phyloP scores from a whole-genome alignment of 768 basidiomycete species.

The Lanmaoa pseudosensibilis region DNA sequence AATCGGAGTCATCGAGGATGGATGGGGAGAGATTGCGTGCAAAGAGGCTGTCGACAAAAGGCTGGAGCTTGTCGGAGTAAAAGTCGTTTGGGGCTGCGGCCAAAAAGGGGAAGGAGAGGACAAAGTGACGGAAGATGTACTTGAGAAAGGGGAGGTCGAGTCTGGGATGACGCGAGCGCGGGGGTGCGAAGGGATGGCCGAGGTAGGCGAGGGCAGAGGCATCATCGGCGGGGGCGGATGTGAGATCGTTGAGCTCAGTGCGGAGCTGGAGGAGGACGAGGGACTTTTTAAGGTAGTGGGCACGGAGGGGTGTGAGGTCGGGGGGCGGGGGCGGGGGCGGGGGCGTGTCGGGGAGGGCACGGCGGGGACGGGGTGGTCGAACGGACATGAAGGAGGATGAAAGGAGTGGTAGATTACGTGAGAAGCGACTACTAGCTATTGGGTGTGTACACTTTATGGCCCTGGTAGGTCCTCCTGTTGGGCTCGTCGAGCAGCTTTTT shows the following conservation, averaged over 20 bases:
- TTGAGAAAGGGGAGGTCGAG: constrained; percentile 85
- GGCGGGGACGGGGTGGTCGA: constrained; percentile 14
- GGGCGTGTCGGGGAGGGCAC: background rate
- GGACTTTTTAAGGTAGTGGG: constrained; percentile 98
- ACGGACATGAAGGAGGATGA: background rate
- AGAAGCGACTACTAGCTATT: constrained; percentile 10
- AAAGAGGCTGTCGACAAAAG: constrained; percentile 82
- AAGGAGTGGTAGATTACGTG: constrained; percentile 11
- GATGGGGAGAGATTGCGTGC: constrained; percentile 72
- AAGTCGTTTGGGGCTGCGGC: constrained; percentile 85
- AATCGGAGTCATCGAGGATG: constrained; percentile 59
- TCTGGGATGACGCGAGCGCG: constrained; percentile 53
- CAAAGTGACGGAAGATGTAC: constrained; percentile 89
- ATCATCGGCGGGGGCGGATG: constrained; percentile 39
- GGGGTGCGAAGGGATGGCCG: constrained; percentile 81
- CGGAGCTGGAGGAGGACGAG: constrained; percentile 84
- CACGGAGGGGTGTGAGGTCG: constrained; percentile 78
- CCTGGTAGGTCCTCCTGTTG: constrained; percentile 31
- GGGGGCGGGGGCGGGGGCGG: background rate
- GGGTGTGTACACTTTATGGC: constrained; percentile 35
- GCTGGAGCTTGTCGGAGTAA: constrained; percentile 93
- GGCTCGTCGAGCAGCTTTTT: constrained; percentile 45
- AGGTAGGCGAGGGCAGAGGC: constrained; percentile 80
- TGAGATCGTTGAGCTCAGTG: constrained; percentile 72
- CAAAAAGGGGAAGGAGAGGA: constrained; percentile 95